phyloP scores from a whole-genome alignment of 2,329 filamentous ascomycete species.

The Pezicula rhizophila region DNA sequence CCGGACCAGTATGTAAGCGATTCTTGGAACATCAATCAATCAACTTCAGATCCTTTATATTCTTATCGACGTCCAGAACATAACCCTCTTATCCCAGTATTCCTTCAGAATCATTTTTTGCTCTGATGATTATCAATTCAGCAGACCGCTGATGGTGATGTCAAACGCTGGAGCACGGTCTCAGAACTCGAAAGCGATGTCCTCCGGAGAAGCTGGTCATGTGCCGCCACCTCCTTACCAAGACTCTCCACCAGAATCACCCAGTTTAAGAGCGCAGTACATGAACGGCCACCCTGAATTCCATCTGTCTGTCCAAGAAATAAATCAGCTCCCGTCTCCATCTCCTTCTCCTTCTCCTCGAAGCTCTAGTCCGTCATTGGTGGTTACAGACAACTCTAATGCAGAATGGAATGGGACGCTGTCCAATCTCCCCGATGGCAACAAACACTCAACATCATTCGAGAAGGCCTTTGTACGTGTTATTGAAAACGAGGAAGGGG shows the following conservation, averaged over 20 bases:
- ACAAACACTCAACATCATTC: constrained; percentile 10
- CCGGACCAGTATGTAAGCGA: no score
- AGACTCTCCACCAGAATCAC: neutral
- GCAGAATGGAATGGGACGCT: constrained; percentile 9
- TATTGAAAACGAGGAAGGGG: constrained; percentile 9
- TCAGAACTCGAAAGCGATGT: no score
- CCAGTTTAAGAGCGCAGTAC: neutral
- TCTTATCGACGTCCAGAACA: no score
- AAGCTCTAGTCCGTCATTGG: constrained; percentile 16
- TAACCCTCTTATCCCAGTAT: no score
- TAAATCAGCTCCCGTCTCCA: constrained; percentile 20
- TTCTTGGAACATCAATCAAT: no score
- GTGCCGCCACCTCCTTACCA: neutral
- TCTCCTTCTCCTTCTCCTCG: constrained; percentile 21
- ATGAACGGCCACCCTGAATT: neutral
- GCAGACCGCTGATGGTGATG: no score
- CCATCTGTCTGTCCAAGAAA: constrained; percentile 11
- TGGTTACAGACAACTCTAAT: constrained; percentile 9
- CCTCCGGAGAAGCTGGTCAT: constrained; percentile 20
- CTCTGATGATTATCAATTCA: no score
- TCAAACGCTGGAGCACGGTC: no score
- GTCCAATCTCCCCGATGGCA: constrained; percentile 8
- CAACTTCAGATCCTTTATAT: no score
- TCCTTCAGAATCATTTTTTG: no score
- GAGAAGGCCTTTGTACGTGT: constrained; percentile 6